Conservation (phyloP, 2,329 filamentous ascomycete genomes). For the Epichloe festucae region DNA sequence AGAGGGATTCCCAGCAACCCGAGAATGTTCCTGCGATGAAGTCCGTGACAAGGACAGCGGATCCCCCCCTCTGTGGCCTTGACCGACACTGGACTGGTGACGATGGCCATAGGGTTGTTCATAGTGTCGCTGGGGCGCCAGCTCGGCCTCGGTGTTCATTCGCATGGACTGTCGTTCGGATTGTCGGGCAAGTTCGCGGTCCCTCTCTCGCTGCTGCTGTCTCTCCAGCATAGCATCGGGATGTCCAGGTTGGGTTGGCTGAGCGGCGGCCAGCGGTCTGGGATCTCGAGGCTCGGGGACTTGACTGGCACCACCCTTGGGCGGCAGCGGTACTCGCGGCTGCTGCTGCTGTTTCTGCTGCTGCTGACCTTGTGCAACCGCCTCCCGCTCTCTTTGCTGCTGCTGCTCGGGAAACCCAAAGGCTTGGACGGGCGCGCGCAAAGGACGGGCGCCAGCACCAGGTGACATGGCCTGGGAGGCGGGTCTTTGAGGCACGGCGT, state of each 20-base stretch:
- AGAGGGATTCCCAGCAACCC: conserved; percentile 17
- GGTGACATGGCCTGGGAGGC: conserved; percentile 35
- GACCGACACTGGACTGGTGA: conserved; percentile 25
- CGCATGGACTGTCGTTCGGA: conserved; percentile 19
- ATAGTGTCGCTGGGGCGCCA: conserved; percentile 26
- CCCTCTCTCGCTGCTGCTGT: conserved; percentile 11
- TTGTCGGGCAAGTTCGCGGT: conserved; percentile 8
- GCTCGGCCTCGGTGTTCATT: conserved; percentile 39
- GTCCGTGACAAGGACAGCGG: conserved; percentile 25
- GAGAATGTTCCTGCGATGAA: conserved; percentile 30
- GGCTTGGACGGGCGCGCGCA: conserved; percentile 28
- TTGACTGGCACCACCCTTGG: conserved; percentile 1
- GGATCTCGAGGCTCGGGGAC: conserved; percentile 7
- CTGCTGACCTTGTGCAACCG: conserved; percentile 12
- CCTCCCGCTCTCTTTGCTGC: conserved; percentile 10
- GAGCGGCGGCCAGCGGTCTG: conserved; percentile 5
- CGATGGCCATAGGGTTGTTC: conserved; percentile 29
- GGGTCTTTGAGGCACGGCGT: conserved; percentile 24
- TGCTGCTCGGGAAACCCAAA: conserved; percentile 32
- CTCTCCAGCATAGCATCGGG: conserved; percentile 6
- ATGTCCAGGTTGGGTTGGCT: conserved; percentile 3
- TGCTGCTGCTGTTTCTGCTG: conserved; percentile 6
- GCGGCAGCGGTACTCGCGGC: conserved; percentile 2
- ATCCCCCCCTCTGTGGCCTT: conserved; percentile 25
- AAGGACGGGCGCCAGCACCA: conserved; percentile 19